Base-by-base conservation (phyloP, 768 basidiomycete genomes). In the Tricholomella constricta region DNA sequence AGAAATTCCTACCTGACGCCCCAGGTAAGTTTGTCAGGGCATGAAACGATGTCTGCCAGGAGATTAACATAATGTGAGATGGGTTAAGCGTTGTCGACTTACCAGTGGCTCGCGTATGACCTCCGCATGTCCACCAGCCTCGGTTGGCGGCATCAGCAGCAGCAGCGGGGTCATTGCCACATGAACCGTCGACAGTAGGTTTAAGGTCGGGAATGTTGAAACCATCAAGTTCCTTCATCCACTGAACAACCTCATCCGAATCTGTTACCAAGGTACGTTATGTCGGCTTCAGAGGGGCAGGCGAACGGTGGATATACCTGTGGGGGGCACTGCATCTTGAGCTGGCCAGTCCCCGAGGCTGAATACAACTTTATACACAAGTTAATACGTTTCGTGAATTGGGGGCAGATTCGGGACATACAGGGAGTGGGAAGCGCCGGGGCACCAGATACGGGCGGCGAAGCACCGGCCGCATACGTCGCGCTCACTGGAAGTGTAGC, bases 61-160 rank as follows among this genome's bases (percentile, higher is more conserved):
- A 36, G n/a, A 10, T 37, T 55, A 56, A 10, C 43, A 34, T 12
- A 19, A 14, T 15, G 40, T 51, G 43, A 31, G 7, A 22, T 31
- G 8, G n/a, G 25, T 32, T 37, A 48, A 0, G 41, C 27, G 3
- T 26, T 38, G 8, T 34, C 48, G 11, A 35, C 57, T 36, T 56
- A 77, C 76, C 83, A 15, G 76, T 78, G 42, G 58, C 51, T 7
- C 86, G 77, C 12, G 84, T 84, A 60, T 75, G 77, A 10, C 86
- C 86, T 62, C 91, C 89, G 61, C 92, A 95, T 25, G 93, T 90
- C 92, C 92, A 95, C 92, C 92, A 95, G 38, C 91, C 91, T 58
- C 82, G 82, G 40, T 68, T 68, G n/a, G 79, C 71, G 29, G 85
- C 81, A 38, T 86, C 68, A 0, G 80, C 72, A 4, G 80, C 82